phyloP scores from a whole-genome alignment of 2,329 filamentous ascomycete genomes.

The Talaromyces pinophilus region DNA sequence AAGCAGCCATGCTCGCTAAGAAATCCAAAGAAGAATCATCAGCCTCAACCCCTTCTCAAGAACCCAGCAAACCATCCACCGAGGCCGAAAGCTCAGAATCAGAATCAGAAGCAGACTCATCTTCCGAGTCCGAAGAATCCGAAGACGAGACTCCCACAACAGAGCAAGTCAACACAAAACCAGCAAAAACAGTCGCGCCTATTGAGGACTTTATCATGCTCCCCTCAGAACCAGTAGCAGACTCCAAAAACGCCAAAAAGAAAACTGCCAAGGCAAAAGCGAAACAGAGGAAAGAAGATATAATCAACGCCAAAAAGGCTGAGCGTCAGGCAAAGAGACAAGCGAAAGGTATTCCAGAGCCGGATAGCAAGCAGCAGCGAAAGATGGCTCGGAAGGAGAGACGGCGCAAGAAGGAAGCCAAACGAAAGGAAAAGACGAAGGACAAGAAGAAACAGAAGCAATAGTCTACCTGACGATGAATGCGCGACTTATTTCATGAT shows the following conservation, averaged over 20 bases:
- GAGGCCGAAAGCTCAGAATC: conserved; percentile 23
- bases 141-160: conserved; percentile 15
- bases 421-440: conserved; percentile 18
- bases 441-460: conserved; percentile 20
- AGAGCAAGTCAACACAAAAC: conserved; percentile 8
- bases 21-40: conserved; percentile 9
- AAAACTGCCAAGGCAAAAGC: conserved; percentile 23
- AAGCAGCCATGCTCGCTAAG: conserved; percentile 47
- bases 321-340: conserved; percentile 14
- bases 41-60: conserved; percentile 24
- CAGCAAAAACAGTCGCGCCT: conserved; percentile 5
- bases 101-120: conserved; percentile 23
- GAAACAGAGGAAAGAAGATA: conserved; percentile 19
- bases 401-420: conserved; percentile 11
- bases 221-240: conserved; percentile 10
- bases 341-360: conserved; percentile 4
- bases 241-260: conserved; percentile 18
- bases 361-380: conserved; percentile 2
- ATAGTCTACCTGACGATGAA: not conserved
- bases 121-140: conserved; percentile 26
- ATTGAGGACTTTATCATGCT: conserved; percentile 21
- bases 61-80: conserved; percentile 23
- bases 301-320: conserved; percentile 13
- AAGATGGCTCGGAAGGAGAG: conserved; percentile 1
- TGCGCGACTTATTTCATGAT: not conserved